These are phyloP conservation scores for Leishmania gerbilli DNA, from an alignment of 208 protist species.

Conservation along the genomic window DNA sequence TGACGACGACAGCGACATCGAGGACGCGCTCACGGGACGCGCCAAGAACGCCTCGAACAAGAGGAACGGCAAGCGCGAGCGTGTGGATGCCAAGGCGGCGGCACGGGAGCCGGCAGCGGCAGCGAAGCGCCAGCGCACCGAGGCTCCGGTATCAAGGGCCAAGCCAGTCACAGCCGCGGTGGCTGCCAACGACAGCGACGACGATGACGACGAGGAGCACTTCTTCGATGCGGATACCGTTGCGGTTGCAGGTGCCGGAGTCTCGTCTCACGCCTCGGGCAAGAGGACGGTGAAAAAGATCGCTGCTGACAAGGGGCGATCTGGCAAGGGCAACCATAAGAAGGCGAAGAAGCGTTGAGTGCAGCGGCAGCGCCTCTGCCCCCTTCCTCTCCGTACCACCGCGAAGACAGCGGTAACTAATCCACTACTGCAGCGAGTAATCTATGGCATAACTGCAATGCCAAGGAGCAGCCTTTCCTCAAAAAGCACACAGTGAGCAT, in stretches of 20 bases:
- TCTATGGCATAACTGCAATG: not conserved
- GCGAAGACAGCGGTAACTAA: not conserved
- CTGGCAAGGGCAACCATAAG: conserved; percentile 6
- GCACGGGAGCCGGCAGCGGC: conserved; percentile 4
- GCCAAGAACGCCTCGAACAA: conserved; percentile 17
- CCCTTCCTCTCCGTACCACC: conserved; percentile 2
- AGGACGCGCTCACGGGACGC: conserved; percentile 4
- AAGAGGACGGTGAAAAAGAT: conserved; percentile 3
- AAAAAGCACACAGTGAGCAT: not conserved
- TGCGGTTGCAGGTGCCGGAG: conserved; percentile 1
- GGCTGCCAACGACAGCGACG: conserved; percentile 30
- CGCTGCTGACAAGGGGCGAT: conserved; percentile 4
- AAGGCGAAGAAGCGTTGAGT: conserved; percentile 36
- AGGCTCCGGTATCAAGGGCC: conserved; percentile 9
- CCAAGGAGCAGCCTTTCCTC: not conserved
- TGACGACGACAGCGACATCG: conserved; percentile 25
- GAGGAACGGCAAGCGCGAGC: conserved; percentile 22
- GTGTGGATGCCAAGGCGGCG: conserved; percentile 9
- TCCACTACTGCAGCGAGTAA: conserved; percentile 6
- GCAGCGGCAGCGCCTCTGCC: not conserved
- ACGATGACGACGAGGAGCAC: conserved; percentile 74
- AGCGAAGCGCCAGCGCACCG: conserved; percentile 16
- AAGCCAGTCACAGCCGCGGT: not conserved
- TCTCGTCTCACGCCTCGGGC: not conserved
- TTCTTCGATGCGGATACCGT: conserved; percentile 68